Evolutionary conservation across 257 asterid genomes (phyloP).

Genomic region (Gardenia jasminoides): DNA sequence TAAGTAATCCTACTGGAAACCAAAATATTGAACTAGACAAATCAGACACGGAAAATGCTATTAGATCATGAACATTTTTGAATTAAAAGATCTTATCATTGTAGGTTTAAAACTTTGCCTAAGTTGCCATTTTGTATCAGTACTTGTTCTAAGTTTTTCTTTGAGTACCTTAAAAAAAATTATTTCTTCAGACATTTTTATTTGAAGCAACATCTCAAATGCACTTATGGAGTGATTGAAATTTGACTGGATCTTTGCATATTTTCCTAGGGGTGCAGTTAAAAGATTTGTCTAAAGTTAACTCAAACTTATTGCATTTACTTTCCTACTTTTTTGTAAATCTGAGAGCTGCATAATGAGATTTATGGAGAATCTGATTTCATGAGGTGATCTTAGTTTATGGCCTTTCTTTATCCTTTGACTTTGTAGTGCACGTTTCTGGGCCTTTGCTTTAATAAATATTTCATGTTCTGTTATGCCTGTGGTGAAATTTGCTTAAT

Average conservation of each 20-base stretch:
- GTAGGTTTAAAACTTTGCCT: background rate
- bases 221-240: background rate
- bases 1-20: background rate
- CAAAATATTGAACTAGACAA: background rate
- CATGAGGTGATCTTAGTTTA: background rate
- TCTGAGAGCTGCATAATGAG: background rate
- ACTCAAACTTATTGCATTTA: background rate
- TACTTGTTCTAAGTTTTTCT: background rate
- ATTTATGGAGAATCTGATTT: slow-evolving; percentile 3
- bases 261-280: background rate
- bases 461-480: background rate
- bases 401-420: background rate
- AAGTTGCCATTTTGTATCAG: background rate
- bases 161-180: too few species aligned
- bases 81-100: background rate
- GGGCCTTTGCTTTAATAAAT: background rate
- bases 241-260: background rate
- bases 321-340: background rate
- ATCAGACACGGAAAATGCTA: background rate
- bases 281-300: background rate
- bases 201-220: background rate
- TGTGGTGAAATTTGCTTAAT: slow-evolving; percentile 3
- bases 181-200: background rate
- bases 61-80: background rate
- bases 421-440: background rate